Conservation (phyloP, 2,329 filamentous ascomycete species). For the Calonectria hongkongensis region DNA sequence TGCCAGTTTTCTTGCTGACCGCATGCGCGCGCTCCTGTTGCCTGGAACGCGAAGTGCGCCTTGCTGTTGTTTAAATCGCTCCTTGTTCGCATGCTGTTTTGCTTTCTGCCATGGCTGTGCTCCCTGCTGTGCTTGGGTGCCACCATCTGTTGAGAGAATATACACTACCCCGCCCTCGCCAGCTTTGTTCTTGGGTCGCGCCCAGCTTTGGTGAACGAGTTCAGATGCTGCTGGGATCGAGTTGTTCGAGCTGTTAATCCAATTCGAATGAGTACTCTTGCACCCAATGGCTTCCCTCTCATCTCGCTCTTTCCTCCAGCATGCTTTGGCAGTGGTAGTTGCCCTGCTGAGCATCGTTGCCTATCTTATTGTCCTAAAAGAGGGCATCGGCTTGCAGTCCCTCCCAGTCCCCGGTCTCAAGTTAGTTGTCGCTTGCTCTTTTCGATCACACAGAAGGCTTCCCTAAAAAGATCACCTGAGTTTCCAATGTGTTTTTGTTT, state of each 20-base stretch:
- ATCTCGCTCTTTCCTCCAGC: conserved; percentile 42
- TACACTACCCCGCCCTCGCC: conserved; percentile 40
- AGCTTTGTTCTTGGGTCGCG: conserved; percentile 28
- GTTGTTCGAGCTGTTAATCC: conserved; percentile 16
- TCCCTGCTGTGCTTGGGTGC: conserved; percentile 36
- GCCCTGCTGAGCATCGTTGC: conserved; percentile 49
- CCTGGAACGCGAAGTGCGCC: conserved; percentile 43
- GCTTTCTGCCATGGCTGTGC: conserved; percentile 36
- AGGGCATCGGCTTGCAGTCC: conserved; percentile 36
- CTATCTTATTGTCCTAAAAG: conserved; percentile 41
- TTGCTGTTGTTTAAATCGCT: conserved; percentile 23
- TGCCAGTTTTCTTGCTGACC: conserved; percentile 49
- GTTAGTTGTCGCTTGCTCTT: conserved; percentile 39
- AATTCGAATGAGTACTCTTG: background rate
- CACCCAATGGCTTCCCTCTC: conserved; percentile 28
- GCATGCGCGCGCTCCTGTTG: conserved; percentile 44
- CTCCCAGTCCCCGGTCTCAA: conserved; percentile 25
- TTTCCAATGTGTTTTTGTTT: background rate
- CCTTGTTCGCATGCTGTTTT: conserved; percentile 19
- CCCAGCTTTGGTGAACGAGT: conserved; percentile 10
- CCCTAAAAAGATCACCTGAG: background rate
- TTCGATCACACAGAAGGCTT: background rate
- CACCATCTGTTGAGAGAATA: conserved; percentile 34
- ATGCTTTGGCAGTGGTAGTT: conserved; percentile 47
- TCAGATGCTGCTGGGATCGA: background rate